Base-by-base conservation (phyloP, 2,329 filamentous ascomycete genomes). In the Clarireedia monteithiana region DNA sequence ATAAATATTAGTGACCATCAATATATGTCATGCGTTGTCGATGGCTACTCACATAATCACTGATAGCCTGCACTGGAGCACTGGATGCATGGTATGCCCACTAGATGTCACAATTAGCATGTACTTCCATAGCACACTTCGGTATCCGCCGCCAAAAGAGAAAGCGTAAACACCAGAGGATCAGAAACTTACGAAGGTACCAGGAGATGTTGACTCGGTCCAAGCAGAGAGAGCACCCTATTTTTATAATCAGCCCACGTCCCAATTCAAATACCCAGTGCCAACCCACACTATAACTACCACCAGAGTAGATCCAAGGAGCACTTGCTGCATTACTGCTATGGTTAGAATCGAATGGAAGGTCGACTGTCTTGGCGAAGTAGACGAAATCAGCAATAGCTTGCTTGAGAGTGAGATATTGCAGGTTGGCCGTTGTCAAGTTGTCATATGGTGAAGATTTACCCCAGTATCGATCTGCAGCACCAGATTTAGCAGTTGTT, bases 1-100 rank as follows among this genome's bases (percentile, higher is more conserved):
- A 9, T 45, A 12, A 44, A 20, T 49, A 47, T 60, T 39, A 59
- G 56, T 26, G 42, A 7, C 9, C 2, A 12, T 34, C 9, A 34
- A 34, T 34, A 12, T 12, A 34, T 4, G 1, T 9, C 30, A 34
- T 34, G 9, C 30, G 30, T 34, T 12, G 10, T 34, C 30, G 9
- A 14, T 34, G 30, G 30, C 30, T 34, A 58, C 65, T 60, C 45
- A 73, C 71, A 63, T 77, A 82, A 66, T 84, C 72, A 24, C 75
- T 73, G 36, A 83, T 74, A 1, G 77, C 75, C 61, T 84, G 69
- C 1, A 83, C 79, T 0, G 78, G 77, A 0, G 75, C 81, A 64
- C 76, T 79, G 30, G 77, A 79, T 3, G 79, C 71, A 66, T 81
- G 78, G 60, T 83, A 83, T 1, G 79, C 80, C 80, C 80, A 83